phyloP scores from a whole-genome alignment of 108 stramenopile species.

The Nitzschia sp. region DNA sequence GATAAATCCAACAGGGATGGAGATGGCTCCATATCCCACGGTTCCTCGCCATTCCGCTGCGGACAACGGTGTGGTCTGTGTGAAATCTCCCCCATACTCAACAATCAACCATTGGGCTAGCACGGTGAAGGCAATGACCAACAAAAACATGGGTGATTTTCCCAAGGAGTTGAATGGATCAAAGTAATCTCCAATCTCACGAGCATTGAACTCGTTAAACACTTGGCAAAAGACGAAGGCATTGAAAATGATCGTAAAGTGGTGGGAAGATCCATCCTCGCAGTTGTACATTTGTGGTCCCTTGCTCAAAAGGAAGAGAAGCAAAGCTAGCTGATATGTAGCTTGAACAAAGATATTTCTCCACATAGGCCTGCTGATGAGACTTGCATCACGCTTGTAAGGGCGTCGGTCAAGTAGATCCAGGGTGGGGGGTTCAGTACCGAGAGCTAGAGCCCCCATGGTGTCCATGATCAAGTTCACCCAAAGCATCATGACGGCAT shows the following conservation, averaged over 20 bases:
- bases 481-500: constrained; percentile 99
- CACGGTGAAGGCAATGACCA: constrained; percentile 81
- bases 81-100: constrained; percentile 85
- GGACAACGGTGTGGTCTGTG: constrained; percentile 55
- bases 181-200: constrained; percentile 73
- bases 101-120: constrained; percentile 85
- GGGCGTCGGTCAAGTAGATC: constrained; percentile 83
- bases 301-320: constrained; percentile 62
- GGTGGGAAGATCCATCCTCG: constrained; percentile 65
- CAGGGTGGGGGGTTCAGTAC: constrained; percentile 87
- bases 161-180: constrained; percentile 49
- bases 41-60: constrained; percentile 67
- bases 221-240: constrained; percentile 92
- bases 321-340: constrained; percentile 65
- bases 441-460: constrained; percentile 97
- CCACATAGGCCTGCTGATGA: constrained; percentile 84
- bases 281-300: constrained; percentile 56
- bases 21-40: constrained; percentile 56
- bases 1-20: constrained; percentile 71
- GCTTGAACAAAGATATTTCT: constrained; percentile 82
- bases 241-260: constrained; percentile 93
- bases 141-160: constrained; percentile 77
- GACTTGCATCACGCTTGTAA: constrained; percentile 66
- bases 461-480: constrained; percentile 99
- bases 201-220: constrained; percentile 94